Evolutionary conservation across 2,329 filamentous ascomycete genomes (phyloP), one percentile per base, ranked within the genome.

Genomic region (Verticillium zaregamsianum): DNA sequence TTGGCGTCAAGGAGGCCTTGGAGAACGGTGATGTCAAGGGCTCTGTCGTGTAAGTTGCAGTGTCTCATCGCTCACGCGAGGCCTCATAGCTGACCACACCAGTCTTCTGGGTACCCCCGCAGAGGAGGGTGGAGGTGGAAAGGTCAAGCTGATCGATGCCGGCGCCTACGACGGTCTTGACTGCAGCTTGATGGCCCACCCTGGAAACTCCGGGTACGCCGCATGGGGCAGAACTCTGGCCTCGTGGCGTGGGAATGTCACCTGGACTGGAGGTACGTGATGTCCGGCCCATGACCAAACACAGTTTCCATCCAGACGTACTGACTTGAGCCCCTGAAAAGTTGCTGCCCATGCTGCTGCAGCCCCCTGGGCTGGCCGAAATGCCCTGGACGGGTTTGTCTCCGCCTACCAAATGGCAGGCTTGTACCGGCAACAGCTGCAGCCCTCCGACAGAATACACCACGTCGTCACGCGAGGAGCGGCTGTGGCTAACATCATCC

Each of bases 101-200:
- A 31, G 4, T 5, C 71, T 72, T 4, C 68, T 65, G 3, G 64
- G 64, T 32, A 65, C 62, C 3, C 64, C 64, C 1, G 64, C 64
- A 2, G 64, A 65, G 7, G 64, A 65, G 39, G 59, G 62, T 3
- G 55, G 59, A 8, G 82, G 81, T 14, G 81, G 80, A 31, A 85
- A 84, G 67, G 77, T 82, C 59, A 78, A 73, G 20, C 71, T 80
- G 0, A 69, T 82, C 20, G 58, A 79, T 15, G 76, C 75, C 12
- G 79, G 79, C 12, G 80, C 79, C 1, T 82, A 80, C 62, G 65
- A 69, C 4, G 74, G 77, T 17, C 68, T 73, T 0, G 61, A 63
- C 52, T 63, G 55, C 33, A 59, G 55, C 17, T 59, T 63, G 35
- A 61, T 63, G 56, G 61, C 57, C 6, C 55, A 57, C 9, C 57